A percentile compares a stretch with the other conserved stretches of the same genome.
Conservation (phyloP, 179 eudicot species). For the Vitellaria paradoxa region DNA sequence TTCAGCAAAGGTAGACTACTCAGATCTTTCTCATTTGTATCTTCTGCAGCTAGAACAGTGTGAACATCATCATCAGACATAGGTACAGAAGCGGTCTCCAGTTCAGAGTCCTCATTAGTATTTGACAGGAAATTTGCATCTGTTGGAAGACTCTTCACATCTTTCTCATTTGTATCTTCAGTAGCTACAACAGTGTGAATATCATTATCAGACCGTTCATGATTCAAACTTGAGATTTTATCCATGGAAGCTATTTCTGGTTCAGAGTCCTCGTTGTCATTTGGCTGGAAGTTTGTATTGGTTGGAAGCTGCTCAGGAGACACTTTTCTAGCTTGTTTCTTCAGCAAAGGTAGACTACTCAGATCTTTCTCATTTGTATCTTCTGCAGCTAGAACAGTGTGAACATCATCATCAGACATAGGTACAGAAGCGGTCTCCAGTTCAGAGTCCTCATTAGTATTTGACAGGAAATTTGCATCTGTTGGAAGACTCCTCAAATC, state of each 20-base stretch:
- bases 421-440: slow-evolving; percentile 14
- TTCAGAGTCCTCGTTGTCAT: slow-evolving; percentile 35
- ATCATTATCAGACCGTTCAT: slow-evolving; percentile 18
- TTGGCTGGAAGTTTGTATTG: slow-evolving; percentile 42
- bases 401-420: not conserved
- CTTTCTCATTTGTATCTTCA: slow-evolving; percentile 29
- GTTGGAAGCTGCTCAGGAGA: slow-evolving; percentile 38
- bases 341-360: slow-evolving; percentile 21
- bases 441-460: slow-evolving; percentile 24
- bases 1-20: no score
- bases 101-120: slow-evolving; percentile 24
- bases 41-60: slow-evolving; percentile 11
- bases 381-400: slow-evolving; percentile 8
- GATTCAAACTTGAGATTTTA: slow-evolving; percentile 26
- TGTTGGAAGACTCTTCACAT: slow-evolving; percentile 26
- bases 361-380: slow-evolving; percentile 27
- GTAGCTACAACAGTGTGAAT: slow-evolving; percentile 19
- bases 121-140: slow-evolving; percentile 41
- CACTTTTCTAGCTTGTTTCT: slow-evolving; percentile 56
- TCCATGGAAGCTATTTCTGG: slow-evolving; percentile 33
- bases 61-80: not conserved
- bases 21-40: slow-evolving; percentile 27
- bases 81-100: slow-evolving; percentile 15
- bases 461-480: slow-evolving; percentile 41
- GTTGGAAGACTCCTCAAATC: slow-evolving; percentile 27